Evolutionary conservation across 352 stramenopile genomes (phyloP), one percentile per base, ranked within the genome.

Genomic region (Pythium aquatile): DNA sequence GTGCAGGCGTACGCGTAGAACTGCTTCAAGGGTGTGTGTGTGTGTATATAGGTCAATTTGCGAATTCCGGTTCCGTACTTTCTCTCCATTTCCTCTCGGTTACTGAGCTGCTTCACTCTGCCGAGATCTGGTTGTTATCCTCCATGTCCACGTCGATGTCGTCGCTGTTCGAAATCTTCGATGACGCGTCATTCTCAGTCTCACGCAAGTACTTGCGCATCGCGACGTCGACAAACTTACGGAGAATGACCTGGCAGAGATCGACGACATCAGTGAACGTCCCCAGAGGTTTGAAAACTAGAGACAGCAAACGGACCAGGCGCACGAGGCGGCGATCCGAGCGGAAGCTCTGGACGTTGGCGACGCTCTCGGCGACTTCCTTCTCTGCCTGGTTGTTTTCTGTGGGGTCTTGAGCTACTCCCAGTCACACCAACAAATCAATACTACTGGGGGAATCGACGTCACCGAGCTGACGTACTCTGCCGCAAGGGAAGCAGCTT

Each of bases 281-380:
- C 47, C 20, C 20, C 20, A 24, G 20, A 24, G 20, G 20, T 24
- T 24, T 24, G 20, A 24, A 7, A 37, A 26, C 47, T 37, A 11
- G 3, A 14, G 4, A 3, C 30, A 32, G 11, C 9, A 2, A 5
- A 67, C 74, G 16, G 73, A 89, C 81, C 42, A 94, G 63, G 20
- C 85, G 83, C 60, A 91, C 60, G 24, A 94, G 75, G 9, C 85
- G 83, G 17, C 85, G 78, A 52, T 94, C 85, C 9, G 83, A 91
- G 17, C 84, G 83, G 53, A 94, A 94, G 49, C 85, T 94, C 70
- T 94, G 82, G 30, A 88, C 81, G 48, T 91, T 88, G 17, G 63
- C 75, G 39, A 85, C 82, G 40, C 79, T 88, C 52, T 91, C 78
- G 1, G 73, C 70, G 48, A 83, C 75, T 40, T 91, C 78, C 1